phyloP scores from a whole-genome alignment of 75 land plant genomes.

The Pinus taeda region DNA sequence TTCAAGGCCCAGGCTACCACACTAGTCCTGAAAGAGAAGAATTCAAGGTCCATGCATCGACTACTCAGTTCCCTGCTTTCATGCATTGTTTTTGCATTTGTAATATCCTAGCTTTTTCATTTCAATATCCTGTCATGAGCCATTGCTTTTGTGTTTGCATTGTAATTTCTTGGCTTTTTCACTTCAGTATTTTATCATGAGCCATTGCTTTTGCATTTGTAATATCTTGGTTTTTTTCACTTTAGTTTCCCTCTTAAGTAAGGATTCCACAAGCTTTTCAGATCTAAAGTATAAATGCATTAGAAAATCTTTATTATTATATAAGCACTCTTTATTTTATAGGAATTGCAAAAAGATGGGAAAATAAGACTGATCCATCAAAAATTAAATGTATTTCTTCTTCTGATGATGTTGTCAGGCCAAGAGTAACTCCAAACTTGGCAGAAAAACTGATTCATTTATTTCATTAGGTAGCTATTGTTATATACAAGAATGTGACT shows the following conservation, averaged over 20 bases:
- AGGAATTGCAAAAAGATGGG: background rate
- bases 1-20: conserved; percentile 9
- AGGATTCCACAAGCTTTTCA: background rate
- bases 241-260: too few species aligned
- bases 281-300: background rate
- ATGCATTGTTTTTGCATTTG: conserved; percentile 20
- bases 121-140: too few species aligned
- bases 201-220: conserved; percentile 16
- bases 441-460: too few species aligned
- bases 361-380: too few species aligned
- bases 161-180: conserved; percentile 23
- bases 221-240: too few species aligned
- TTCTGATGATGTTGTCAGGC: too few species aligned
- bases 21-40: background rate
- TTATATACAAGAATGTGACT: too few species aligned
- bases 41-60: conserved; percentile 12
- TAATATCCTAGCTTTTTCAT: too few species aligned
- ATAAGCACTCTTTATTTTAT: conserved; percentile 2
- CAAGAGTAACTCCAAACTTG: too few species aligned
- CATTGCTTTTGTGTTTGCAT: too few species aligned
- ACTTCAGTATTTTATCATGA: background rate
- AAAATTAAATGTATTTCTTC: too few species aligned
- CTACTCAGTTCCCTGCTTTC: conserved; percentile 19
- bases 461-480: too few species aligned
- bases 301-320: background rate